phyloP scores from a whole-genome alignment of 495 filamentous ascomycete genomes.

The Parathielavia appendiculata region DNA sequence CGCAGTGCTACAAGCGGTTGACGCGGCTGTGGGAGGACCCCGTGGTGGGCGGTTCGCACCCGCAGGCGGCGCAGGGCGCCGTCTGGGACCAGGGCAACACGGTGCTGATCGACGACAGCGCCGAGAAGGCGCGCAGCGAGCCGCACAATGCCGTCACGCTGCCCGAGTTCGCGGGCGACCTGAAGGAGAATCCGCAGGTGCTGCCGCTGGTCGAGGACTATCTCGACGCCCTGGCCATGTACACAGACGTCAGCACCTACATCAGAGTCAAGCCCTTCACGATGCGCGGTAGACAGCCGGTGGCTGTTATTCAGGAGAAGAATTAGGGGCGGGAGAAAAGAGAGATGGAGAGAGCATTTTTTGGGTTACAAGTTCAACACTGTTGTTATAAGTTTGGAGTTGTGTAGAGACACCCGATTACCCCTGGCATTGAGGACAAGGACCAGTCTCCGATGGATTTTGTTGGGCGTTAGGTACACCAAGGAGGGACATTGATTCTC shows the following conservation, averaged over 20 bases:
- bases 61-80: constrained; percentile 17
- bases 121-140: constrained; percentile 71
- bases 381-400: no score
- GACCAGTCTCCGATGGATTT: no score
- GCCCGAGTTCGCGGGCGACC: constrained; percentile 62
- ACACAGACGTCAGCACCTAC: constrained; percentile 45
- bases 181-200: constrained; percentile 32
- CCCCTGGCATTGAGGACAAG: no score
- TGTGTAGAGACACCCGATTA: background rate
- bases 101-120: constrained; percentile 79
- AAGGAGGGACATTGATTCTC: background rate
- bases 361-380: background rate
- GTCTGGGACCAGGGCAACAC: constrained; percentile 82
- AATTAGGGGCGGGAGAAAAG: no score
- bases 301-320: background rate
- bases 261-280: constrained; percentile 37
- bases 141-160: constrained; percentile 78
- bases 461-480: no score
- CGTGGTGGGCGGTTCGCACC: constrained; percentile 46
- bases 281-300: background rate
- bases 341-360: background rate
- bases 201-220: constrained; percentile 48
- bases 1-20: constrained; percentile 85
- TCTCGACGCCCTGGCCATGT: constrained; percentile 39
- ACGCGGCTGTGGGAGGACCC: constrained; percentile 61